Evolutionary conservation across 805 yeast genomes (phyloP), one percentile per base, ranked within the genome.

Genomic region (Saccharomycopsis sp.): DNA sequence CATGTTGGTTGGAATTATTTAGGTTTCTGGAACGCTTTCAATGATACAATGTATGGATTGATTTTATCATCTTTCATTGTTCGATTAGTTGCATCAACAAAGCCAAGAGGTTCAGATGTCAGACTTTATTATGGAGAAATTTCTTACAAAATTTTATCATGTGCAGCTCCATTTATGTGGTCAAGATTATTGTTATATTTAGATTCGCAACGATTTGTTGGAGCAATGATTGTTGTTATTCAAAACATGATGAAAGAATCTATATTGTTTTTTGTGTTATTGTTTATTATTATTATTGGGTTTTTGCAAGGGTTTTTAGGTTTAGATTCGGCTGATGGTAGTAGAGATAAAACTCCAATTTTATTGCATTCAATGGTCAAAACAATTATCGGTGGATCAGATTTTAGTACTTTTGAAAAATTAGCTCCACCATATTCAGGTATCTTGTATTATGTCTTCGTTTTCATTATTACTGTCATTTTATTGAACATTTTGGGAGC

Each of bases 161-260:
- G 88, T 55, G 87, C 85, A 11, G 82, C 95, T 3, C 95, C 95
- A 2, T 67, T 87, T 51, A 79, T 86, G 73, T 86, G 95, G 93
- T 73, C 83, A 2, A 69, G 96, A 42, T 65, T 86, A 40, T 63
- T 86, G 45, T 68, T 87, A 31, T 85, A 71, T 61, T 69, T 86
- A 54, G 96, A 86, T 58, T 81, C 89, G 5, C 77, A 79, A 52
- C 73, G 75, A 53, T 86, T 87, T 59, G 85, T 86, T 38, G 96
- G 96, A 36, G 85, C 87, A 1, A 83, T 86, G 87, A 74, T 86
- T 51, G 89, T 87, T 21, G 89, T 86, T 4, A 65, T 84, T 40
- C 84, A 85, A 56, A 80, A 80, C 46, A 83, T 86, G 86, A 81
- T 86, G 85, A 78, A 81, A 54, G 95, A 86, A 60, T 81, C 93